Evolutionary conservation across 192 early-diverging fungal species (phyloP), one percentile per base, ranked within the genome.

Genomic region (Linderina pennispora): DNA sequence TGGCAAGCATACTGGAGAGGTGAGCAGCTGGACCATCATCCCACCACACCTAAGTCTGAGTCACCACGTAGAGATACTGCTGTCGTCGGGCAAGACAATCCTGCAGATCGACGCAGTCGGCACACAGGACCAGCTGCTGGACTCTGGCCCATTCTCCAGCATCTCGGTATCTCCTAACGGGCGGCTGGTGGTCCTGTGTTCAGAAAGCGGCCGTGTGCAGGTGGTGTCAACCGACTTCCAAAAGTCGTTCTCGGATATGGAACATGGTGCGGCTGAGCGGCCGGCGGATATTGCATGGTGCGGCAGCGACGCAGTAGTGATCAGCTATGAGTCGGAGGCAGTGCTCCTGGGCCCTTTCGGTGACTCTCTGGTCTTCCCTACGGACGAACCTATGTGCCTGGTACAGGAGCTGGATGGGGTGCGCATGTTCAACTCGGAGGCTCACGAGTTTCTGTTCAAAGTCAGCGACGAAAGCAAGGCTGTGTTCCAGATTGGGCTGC

Each of bases 191-290:
- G 92, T 92, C 0, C 65, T 98, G 36, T 92, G 89, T 55, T 87
- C 91, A 0, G 48, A 55, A 8, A 75, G 77, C 33, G 89, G 88
- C 28, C 78, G 84, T 28, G 55, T 99, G 7, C 91, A 85, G 82
- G 91, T 99, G 0, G 87, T 97, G 1, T 97, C 97, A 1, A 82
- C 86, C 8, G 94, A 99, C 57, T 99, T 99, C 56, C 83, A 92
- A 64, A 86, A 88, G 34, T 93, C 86, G 34, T 65, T 94, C 21
- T 91, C 94, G 1, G 90, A 94, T 56, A 89, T 87, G 53, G 50
- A 74, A 7, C 69, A 74, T 23, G 41, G 31, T 14, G 22, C 13
- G 0, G 25, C 24, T 7, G 28, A 38, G 1, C 20, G 36, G 15
- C 55, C 53, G 1, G 3, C 34, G 15, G 50, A 73, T 8, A 48